Evolutionary conservation across 345 rosid genomes (phyloP), one percentile per base, ranked within the genome.

Genomic region (Acer negundo): DNA sequence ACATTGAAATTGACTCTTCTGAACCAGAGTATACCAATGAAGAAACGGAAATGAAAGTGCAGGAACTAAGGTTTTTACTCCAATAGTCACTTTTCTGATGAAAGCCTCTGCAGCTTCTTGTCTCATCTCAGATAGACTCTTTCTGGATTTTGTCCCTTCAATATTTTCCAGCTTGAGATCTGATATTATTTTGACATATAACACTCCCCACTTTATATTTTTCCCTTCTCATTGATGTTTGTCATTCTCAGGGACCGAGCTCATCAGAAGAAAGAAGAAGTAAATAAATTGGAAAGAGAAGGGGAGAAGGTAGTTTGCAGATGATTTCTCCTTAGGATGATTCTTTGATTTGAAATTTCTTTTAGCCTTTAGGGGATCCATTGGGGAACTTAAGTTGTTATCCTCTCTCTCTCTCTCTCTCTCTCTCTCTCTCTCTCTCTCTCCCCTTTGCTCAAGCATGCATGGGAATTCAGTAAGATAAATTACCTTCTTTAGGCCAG

Each of bases 1-100:
- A 90, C 80, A 77, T 95, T 72, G 97, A 87, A 80, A 88, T 95
- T 66, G 87, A 88, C 62, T 85, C 90, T 80, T 85, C 92, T 64
- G 84, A 66, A 67, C 89, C 89, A 61, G 79, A 70, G 69, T 72
- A 72, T 61, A 53, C 66, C 28, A 79, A 78, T 51, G 93, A 89
- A 77, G 94, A 80, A 79, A 80, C 73, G 74, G 85, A 84, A 71
- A 82, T 73, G 69, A 87, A 87, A 81, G 87, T 82, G 56, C 85
- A 87, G 47, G 94, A 90, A 75, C 74, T 88, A 69, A 84, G 85
- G 97, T 95, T 77, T 15, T 69, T 80, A 64, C 19, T 68, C 73
- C 22, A 40, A 56, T 56, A 31, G 47, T 59, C 77, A 35, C 61
- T 55, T 74, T 53, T 26, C n/a, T 26, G 23, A 71, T 59, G 70